phyloP scores from a whole-genome alignment of 805 yeast species.

The Saturnispora sanitii region DNA sequence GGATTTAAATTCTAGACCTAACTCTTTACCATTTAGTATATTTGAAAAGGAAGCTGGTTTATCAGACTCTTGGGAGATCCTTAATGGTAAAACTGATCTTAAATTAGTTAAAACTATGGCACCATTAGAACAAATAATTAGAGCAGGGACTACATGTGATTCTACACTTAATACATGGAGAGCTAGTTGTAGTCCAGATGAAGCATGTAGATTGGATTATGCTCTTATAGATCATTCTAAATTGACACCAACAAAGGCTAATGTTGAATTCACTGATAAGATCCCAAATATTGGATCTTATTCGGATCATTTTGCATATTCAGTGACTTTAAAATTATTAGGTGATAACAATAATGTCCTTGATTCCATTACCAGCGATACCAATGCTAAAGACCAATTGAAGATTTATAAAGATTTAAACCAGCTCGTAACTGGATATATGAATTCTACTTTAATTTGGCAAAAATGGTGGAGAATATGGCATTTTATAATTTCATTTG shows the following conservation, averaged over 20 bases:
- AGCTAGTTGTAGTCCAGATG: slow-evolving; percentile 37
- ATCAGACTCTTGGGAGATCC: slow-evolving; percentile 72
- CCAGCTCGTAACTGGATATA: slow-evolving; percentile 36
- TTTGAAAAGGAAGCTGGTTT: slow-evolving; percentile 61
- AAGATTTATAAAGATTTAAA: slow-evolving; percentile 42
- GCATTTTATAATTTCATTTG: slow-evolving; percentile 53
- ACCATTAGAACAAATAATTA: slow-evolving; percentile 52
- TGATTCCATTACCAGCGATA: too few species aligned
- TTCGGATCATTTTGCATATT: slow-evolving; percentile 89
- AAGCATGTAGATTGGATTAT: slow-evolving; percentile 86
- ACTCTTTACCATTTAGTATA: slow-evolving; percentile 68
- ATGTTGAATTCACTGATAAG: slow-evolving; percentile 64
- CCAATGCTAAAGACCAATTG: slow-evolving; percentile 11
- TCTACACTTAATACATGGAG: slow-evolving; percentile 86
- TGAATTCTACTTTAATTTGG: slow-evolving; percentile 39
- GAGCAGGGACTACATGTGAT: slow-evolving; percentile 87
- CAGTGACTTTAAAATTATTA: slow-evolving; percentile 30
- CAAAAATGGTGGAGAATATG: slow-evolving; percentile 56
- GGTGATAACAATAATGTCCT: not conserved
- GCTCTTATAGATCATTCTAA: slow-evolving; percentile 59
- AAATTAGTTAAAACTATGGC: slow-evolving; percentile 35
- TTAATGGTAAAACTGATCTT: slow-evolving; percentile 40
- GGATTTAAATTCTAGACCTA: slow-evolving; percentile 85
- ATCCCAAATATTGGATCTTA: slow-evolving; percentile 63
- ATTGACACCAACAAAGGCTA: slow-evolving; percentile 48